Evolutionary conservation across 2,329 filamentous ascomycete genomes (phyloP).

Genomic region (Aspergillus chevalieri): DNA sequence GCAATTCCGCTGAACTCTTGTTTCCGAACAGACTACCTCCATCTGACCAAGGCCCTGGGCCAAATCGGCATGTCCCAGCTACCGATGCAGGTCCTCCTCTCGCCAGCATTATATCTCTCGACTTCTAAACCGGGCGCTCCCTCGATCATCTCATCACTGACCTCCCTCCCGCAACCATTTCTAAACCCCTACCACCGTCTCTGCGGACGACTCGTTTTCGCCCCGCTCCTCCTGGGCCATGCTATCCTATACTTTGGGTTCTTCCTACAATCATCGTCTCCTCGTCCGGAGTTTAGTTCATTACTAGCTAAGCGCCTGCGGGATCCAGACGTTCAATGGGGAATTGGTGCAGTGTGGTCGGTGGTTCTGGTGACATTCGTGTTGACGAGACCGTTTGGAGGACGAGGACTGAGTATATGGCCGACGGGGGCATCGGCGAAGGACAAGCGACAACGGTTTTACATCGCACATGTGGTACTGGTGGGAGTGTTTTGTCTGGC

Average conservation of each 20-base stretch:
- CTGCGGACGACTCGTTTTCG: conserved; percentile 50
- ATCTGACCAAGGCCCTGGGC: conserved; percentile 57
- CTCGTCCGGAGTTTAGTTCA: conserved; percentile 26
- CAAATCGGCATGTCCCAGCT: conserved; percentile 55
- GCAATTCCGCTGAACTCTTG: background rate
- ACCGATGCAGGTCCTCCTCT: conserved; percentile 54
- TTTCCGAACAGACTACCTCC: conserved; percentile 51
- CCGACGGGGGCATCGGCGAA: conserved; percentile 13
- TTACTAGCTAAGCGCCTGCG: conserved; percentile 50
- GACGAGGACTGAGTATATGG: conserved; percentile 8
- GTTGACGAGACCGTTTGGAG: conserved; percentile 41
- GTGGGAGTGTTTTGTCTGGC: conserved; percentile 45
- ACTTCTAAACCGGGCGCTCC: conserved; percentile 42
- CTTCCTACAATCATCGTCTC: conserved; percentile 43
- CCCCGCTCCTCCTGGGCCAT: conserved; percentile 47
- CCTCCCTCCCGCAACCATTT: conserved; percentile 49
- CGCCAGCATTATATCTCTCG: conserved; percentile 30
- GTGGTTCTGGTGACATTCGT: conserved; percentile 43
- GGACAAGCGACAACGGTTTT: conserved; percentile 45
- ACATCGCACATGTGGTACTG: conserved; percentile 49
- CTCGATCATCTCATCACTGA: conserved; percentile 48
- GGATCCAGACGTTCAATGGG: conserved; percentile 54
- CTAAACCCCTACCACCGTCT: conserved; percentile 55
- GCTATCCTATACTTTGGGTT: conserved; percentile 52
- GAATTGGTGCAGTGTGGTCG: conserved; percentile 45